Evolutionary conservation across 768 basidiomycete genomes (phyloP).

Genomic region (Boletus rufocinnamomeus): DNA sequence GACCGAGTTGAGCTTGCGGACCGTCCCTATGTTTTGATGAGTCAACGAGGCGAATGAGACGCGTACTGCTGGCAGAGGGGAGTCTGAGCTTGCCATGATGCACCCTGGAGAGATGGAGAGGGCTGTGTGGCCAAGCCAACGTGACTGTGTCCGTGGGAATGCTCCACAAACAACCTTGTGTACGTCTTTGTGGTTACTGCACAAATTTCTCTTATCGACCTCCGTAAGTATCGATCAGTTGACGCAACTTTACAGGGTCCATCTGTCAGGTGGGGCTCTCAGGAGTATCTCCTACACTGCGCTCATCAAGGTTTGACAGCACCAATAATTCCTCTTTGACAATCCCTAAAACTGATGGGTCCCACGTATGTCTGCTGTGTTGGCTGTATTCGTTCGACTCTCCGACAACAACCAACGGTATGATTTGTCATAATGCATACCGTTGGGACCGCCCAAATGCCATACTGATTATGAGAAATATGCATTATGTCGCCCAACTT

Average conservation of each 20-base stretch:
- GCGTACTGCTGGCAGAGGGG: constrained; percentile 36
- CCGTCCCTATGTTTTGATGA: constrained; percentile 80
- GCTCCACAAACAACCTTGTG: neutral
- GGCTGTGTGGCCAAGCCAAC: constrained; percentile 24
- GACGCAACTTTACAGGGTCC: constrained; percentile 27
- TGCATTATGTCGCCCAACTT: neutral
- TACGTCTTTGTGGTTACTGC: constrained; percentile 19
- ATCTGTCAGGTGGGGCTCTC: constrained; percentile 21
- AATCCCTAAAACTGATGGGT: constrained; percentile 19
- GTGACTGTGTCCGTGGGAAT: constrained; percentile 29
- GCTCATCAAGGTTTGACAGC: constrained; percentile 33
- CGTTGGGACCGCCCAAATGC: neutral
- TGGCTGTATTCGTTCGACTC: constrained; percentile 9
- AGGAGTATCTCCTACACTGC: constrained; percentile 11
- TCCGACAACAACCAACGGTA: constrained; percentile 16
- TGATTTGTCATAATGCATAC: neutral
- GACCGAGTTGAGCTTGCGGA: constrained; percentile 62
- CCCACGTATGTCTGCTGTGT: constrained; percentile 26
- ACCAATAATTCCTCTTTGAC: constrained; percentile 23
- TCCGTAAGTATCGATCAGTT: constrained; percentile 26
- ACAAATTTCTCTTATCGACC: constrained; percentile 26
- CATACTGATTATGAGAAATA: neutral
- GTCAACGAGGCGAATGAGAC: constrained; percentile 75
- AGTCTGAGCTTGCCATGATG: constrained; percentile 27
- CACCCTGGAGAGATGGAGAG: constrained; percentile 1